These are phyloP conservation scores for Alternaria panax DNA, from an alignment of 2,329 filamentous ascomycete genomes.

Conservation along the genomic window DNA sequence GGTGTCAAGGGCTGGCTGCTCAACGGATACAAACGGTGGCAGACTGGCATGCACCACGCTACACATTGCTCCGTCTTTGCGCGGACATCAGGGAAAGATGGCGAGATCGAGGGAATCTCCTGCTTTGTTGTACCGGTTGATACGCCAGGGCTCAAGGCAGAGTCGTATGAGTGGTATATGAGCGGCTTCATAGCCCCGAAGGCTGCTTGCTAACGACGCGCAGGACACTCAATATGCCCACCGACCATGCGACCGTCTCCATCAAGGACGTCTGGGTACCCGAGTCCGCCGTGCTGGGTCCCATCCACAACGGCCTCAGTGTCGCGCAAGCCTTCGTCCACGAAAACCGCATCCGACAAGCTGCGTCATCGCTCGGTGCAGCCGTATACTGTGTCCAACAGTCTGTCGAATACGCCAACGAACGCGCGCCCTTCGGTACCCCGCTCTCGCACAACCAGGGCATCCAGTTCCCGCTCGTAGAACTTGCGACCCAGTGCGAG, in stretches of 20 bases:
- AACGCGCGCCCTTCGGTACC: slow-evolving; percentile 63
- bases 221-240: slow-evolving; percentile 71
- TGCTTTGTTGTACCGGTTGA: slow-evolving; percentile 66
- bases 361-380: slow-evolving; percentile 66
- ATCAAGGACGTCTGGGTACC: slow-evolving; percentile 66
- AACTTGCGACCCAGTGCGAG: slow-evolving; percentile 67
- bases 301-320: slow-evolving; percentile 62
- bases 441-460: slow-evolving; percentile 67
- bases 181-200: background rate
- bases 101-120: slow-evolving; percentile 64
- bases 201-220: slow-evolving; percentile 4
- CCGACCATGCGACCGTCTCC: slow-evolving; percentile 68
- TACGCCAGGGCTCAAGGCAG: slow-evolving; percentile 61
- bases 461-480: slow-evolving; percentile 70
- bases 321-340: slow-evolving; percentile 72
- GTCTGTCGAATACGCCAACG: slow-evolving; percentile 63
- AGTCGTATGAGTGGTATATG: slow-evolving; percentile 64
- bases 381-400: slow-evolving; percentile 67
- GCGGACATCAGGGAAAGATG: slow-evolving; percentile 62
- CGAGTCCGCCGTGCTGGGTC: slow-evolving; percentile 60
- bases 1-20: slow-evolving; percentile 61
- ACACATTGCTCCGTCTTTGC: slow-evolving; percentile 70
- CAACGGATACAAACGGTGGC: slow-evolving; percentile 69
- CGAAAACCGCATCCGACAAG: slow-evolving; percentile 71
- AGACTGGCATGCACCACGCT: slow-evolving; percentile 68